Evolutionary conservation across 257 asterid genomes (phyloP).

Genomic region (Lantana camara): DNA sequence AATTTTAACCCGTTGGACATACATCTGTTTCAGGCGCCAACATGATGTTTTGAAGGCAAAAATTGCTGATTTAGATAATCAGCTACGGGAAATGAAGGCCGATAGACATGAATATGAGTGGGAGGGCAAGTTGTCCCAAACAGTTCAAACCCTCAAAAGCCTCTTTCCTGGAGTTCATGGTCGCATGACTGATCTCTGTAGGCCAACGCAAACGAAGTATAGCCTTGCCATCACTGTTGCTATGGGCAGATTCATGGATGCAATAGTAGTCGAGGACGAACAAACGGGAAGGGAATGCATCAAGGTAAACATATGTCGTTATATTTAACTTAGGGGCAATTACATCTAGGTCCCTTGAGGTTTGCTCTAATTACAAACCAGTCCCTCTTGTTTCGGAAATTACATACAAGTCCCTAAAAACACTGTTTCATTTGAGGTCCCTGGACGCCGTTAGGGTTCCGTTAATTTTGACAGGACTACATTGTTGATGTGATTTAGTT

Average conservation of each 20-base stretch:
- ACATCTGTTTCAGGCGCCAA: constrained; percentile 68
- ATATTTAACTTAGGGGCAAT: constrained; percentile 20
- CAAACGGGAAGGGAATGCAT: constrained; percentile 95
- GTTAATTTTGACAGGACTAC: too few species aligned
- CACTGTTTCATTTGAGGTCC: too few species aligned
- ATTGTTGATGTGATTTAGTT: too few species aligned
- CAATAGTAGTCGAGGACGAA: constrained; percentile 96
- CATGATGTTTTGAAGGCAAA: constrained; percentile 71
- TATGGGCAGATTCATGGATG: constrained; percentile 99
- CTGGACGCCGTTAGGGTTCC: too few species aligned
- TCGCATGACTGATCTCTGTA: constrained; percentile 97
- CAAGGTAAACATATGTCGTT: constrained; percentile 60
- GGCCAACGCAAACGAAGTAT: constrained; percentile 93
- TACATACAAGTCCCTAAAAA: too few species aligned
- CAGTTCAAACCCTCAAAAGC: constrained; percentile 87
- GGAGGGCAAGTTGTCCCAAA: constrained; percentile 87
- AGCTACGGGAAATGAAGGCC: constrained; percentile 92
- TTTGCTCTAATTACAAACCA: constrained; percentile 7
- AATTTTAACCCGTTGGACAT: constrained; percentile 17
- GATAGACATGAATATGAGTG: constrained; percentile 94
- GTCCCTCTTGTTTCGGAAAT: too few species aligned
- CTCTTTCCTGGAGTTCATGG: constrained; percentile 98
- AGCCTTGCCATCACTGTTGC: constrained; percentile 99
- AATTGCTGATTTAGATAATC: constrained; percentile 73
- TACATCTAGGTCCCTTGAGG: too few species aligned